Evolutionary conservation across 768 basidiomycete species (phyloP).

Genomic region (Kwoniella europaea): DNA sequence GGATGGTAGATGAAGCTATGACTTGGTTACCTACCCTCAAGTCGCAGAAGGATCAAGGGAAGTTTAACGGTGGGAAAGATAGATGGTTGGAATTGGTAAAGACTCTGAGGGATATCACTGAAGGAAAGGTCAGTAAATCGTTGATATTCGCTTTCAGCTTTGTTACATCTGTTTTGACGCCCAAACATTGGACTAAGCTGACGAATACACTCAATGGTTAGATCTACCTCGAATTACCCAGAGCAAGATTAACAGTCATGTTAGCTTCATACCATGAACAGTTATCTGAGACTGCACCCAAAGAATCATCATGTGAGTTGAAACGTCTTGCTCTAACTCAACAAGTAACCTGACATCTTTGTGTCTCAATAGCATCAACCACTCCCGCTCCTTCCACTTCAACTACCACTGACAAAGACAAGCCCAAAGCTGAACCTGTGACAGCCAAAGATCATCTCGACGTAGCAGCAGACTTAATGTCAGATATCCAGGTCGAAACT

Average conservation of each 20-base stretch:
- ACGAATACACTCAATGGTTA: no score
- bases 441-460: constrained; percentile 71
- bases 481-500: constrained; percentile 96
- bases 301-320: constrained; percentile 41
- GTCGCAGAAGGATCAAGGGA: constrained; percentile 69
- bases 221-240: constrained; percentile 79
- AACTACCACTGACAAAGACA: constrained; percentile 34
- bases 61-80: constrained; percentile 60
- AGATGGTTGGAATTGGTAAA: constrained; percentile 75
- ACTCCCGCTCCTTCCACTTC: constrained; percentile 29
- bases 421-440: constrained; percentile 52
- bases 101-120: constrained; percentile 86
- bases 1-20: constrained; percentile 87
- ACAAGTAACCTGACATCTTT: background rate
- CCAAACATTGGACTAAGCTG: background rate
- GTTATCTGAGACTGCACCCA: constrained; percentile 62
- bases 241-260: constrained; percentile 88
- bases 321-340: no score
- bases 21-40: constrained; percentile 79
- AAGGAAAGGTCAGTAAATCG: constrained; percentile 82
- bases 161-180: no score
- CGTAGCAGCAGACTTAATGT: constrained; percentile 86
- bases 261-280: constrained; percentile 84
- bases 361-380: constrained; percentile 20
- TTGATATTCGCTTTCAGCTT: background rate